A percentile compares a stretch with the other conserved stretches of the same genome.
Conservation (phyloP, 345 rosid species). For the Bruguiera sexangula region DNA sequence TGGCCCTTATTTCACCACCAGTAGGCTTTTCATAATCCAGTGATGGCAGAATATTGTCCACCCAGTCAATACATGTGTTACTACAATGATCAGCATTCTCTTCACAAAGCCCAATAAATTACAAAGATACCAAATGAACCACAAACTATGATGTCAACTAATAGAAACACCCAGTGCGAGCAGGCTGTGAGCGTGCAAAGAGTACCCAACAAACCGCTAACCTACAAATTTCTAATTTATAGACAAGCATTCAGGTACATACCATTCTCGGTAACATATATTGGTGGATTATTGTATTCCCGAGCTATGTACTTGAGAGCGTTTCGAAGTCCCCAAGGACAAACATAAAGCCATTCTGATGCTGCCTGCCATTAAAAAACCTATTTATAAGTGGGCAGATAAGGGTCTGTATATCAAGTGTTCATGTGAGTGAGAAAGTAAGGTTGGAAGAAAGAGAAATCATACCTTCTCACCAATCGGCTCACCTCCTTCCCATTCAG, state of each 20-base stretch:
- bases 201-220: neutral
- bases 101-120: neutral
- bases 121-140: neutral
- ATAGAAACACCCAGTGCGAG: too few species aligned
- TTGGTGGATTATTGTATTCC: constrained; percentile 58
- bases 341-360: constrained; percentile 82
- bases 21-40: neutral
- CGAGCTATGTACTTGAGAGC: constrained; percentile 56
- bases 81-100: neutral
- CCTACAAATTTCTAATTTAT: constrained; percentile 3
- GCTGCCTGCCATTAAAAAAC: constrained; percentile 61
- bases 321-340: constrained; percentile 90
- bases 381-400: constrained; percentile 18
- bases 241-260: constrained; percentile 11
- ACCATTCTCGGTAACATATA: constrained; percentile 85
- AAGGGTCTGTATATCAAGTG: too few species aligned
- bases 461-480: constrained; percentile 74
- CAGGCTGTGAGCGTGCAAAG: too few species aligned
- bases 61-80: neutral
- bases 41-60: neutral
- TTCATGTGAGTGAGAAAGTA: neutral
- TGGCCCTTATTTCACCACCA: neutral
- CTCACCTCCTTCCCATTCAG: constrained; percentile 71
- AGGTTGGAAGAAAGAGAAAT: neutral
- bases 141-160: neutral